Base-by-base conservation (phyloP, 1,139 yeast genomes). In the Kazachstania sp. region DNA sequence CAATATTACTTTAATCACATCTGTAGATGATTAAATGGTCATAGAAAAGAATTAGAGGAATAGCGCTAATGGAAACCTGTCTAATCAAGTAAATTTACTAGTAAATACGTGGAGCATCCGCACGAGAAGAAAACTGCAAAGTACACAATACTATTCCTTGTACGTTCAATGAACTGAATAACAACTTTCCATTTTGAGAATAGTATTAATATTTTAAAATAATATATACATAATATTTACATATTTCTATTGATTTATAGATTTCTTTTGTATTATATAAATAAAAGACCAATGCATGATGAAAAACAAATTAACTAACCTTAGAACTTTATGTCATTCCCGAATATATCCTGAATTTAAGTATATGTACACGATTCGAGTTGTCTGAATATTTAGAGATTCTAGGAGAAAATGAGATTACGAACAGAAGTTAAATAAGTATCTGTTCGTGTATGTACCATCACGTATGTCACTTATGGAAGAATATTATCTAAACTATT, bases 1-100 rank as follows among this genome's bases (percentile, higher is more conserved):
- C 63, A 94, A 87, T 63, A 86, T 94, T 47, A 84, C 96, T 16
- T 71, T 90, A 53, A 84, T 92, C 28, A 76, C 90, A 12, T 73
- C 67, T 1, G 47, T 50, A 3, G 58, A 57, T 15, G 48, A 51
- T 29, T 44, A 37, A 34, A 9, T n/a, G n/a, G n/a, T n/a, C n/a
- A n/a, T n/a, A n/a, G n/a, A n/a, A n/a, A n/a, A n/a, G n/a, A n/a
- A n/a, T n/a, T n/a, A n/a, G n/a, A n/a, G n/a, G n/a, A n/a, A n/a
- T n/a, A n/a, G n/a, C n/a, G n/a, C n/a, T n/a, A n/a, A n/a, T n/a
- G n/a, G n/a, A n/a, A n/a, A n/a, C n/a, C n/a, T n/a, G n/a, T n/a
- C n/a, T n/a, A n/a, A n/a, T n/a, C n/a, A n/a, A n/a, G n/a, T n/a
- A n/a, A n/a, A n/a, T n/a, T n/a, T n/a, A n/a, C n/a, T n/a, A n/a